These are phyloP conservation scores for Rhodotorula sp. DNA, from an alignment of 1,284 basidiomycete genomes.

Conservation along the genomic window DNA sequence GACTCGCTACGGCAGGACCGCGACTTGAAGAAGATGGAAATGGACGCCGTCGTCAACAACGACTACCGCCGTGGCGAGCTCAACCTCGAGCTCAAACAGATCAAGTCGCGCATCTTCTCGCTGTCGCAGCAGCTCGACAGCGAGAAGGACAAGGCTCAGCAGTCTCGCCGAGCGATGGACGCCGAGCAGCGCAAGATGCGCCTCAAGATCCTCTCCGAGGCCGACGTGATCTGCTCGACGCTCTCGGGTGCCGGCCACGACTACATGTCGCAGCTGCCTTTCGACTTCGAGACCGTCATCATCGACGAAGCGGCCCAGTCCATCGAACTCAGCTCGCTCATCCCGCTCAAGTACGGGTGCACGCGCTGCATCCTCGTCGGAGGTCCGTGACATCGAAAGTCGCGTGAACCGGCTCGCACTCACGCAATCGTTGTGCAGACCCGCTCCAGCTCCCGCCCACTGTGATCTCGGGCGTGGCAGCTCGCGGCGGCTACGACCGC, in stretches of 20 bases:
- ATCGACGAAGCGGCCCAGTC: conserved; percentile 99
- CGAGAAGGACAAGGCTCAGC: conserved; percentile 71
- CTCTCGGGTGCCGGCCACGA: conserved; percentile 92
- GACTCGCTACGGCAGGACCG: conserved; percentile 61
- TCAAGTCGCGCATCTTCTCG: conserved; percentile 61
- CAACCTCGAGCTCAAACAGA: conserved; percentile 58
- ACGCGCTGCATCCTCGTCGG: conserved; percentile 91
- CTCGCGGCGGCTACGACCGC: conserved; percentile 78
- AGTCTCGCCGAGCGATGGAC: conserved; percentile 69
- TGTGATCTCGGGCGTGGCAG: conserved; percentile 86
- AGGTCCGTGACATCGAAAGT: conserved; percentile 55
- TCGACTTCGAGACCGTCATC: conserved; percentile 93
- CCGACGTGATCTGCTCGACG: conserved; percentile 93
- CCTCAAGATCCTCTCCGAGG: conserved; percentile 75
- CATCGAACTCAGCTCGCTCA: conserved; percentile 93
- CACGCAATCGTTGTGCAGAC: conserved; percentile 57
- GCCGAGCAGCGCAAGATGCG: conserved; percentile 72
- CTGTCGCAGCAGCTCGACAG: conserved; percentile 72
- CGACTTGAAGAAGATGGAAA: conserved; percentile 66
- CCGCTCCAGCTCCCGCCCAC: conserved; percentile 97
- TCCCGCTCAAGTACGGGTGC: conserved; percentile 88
- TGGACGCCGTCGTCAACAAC: conserved; percentile 49
- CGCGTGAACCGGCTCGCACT: neutral
- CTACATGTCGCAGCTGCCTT: conserved; percentile 64
- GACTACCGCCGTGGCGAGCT: conserved; percentile 58